Evolutionary conservation across 805 yeast genomes (phyloP).

Genomic region (Phaffomyces opuntiae): DNA sequence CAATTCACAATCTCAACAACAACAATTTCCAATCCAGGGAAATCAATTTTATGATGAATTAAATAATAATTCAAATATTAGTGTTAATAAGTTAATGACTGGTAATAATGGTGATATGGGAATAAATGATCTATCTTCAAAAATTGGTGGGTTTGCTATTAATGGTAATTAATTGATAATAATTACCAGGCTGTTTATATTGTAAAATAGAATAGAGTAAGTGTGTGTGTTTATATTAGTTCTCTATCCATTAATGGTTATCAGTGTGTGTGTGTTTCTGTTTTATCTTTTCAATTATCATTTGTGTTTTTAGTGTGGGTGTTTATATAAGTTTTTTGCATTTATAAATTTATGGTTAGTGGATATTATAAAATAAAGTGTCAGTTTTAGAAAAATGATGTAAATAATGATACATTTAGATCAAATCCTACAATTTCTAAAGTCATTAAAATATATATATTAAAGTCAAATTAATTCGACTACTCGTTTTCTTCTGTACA

Average conservation of each 20-base stretch:
- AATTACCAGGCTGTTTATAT: neutral
- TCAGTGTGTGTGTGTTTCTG: too few species aligned
- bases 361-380: too few species aligned
- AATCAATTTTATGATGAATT: constrained; percentile 1
- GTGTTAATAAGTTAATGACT: constrained; percentile 1
- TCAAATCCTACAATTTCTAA: too few species aligned
- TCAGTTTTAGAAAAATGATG: too few species aligned
- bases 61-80: neutral
- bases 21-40: constrained; percentile 4
- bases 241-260: too few species aligned
- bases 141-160: constrained; percentile 16
- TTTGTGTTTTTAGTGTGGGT: too few species aligned
- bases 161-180: constrained; percentile 6
- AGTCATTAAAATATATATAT: neutral
- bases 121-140: constrained; percentile 14
- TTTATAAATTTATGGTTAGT: too few species aligned
- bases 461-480: neutral
- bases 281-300: too few species aligned
- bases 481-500: neutral
- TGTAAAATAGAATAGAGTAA: neutral
- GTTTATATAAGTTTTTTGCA: too few species aligned
- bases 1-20: constrained; percentile 6
- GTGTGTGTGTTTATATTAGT: too few species aligned
- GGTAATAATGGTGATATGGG: constrained; percentile 6
- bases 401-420: too few species aligned